phyloP scores from a whole-genome alignment of 208 protist genomes.

The Leishmania arabica region DNA sequence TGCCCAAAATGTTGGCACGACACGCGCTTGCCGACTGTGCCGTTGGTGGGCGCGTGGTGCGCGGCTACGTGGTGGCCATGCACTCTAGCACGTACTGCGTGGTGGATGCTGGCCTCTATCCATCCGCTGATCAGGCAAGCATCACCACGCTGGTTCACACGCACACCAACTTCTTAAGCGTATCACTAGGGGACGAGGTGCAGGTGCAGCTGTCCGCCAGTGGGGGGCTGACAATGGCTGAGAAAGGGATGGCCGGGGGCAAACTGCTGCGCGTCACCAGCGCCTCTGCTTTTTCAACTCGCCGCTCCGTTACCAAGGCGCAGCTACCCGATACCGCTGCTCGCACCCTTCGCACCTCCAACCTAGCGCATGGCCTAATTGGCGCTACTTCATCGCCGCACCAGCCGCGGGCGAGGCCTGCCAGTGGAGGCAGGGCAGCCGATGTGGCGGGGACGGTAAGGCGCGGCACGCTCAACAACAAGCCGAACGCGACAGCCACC shows the following conservation, averaged over 20 bases:
- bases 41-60: constrained; percentile 43
- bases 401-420: not conserved
- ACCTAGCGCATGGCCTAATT: constrained; percentile 17
- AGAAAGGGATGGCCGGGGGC: constrained; percentile 30
- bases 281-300: constrained; percentile 14
- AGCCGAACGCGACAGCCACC: not conserved
- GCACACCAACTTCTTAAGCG: constrained; percentile 77
- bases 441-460: not conserved
- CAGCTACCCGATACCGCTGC: constrained; percentile 22
- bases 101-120: constrained; percentile 67
- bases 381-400: constrained; percentile 1
- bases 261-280: constrained; percentile 38
- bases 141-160: constrained; percentile 47
- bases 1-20: constrained; percentile 27
- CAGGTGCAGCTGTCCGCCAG: constrained; percentile 51
- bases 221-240: constrained; percentile 22
- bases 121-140: constrained; percentile 20
- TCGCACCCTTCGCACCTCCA: constrained; percentile 18
- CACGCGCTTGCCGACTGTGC: constrained; percentile 22
- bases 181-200: constrained; percentile 58
- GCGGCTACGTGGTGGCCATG: constrained; percentile 64
- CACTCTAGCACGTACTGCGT: constrained; percentile 48
- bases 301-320: constrained; percentile 16
- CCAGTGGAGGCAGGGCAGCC: not conserved
- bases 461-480: not conserved